These are phyloP conservation scores for Kazachstania bromeliacearum DNA, from an alignment of 805 yeast genomes.

Conservation along the genomic window DNA sequence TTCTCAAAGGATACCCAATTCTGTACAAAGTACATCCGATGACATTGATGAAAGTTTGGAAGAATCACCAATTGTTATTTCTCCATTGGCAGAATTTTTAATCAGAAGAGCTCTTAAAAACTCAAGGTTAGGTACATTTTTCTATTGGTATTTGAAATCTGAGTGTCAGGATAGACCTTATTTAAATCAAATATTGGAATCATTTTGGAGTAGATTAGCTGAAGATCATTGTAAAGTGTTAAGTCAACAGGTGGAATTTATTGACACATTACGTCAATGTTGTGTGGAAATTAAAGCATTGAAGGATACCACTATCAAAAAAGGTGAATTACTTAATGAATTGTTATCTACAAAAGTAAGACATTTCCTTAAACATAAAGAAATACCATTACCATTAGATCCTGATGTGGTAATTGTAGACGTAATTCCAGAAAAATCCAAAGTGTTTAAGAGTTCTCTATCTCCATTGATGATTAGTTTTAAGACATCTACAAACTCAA, in stretches of 20 bases:
- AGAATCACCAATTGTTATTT: constrained; percentile 23
- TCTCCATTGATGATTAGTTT: constrained; percentile 81
- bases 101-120: constrained; percentile 62
- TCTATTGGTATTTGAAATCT: constrained; percentile 88
- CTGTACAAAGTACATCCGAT: constrained; percentile 5
- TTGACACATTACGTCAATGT: constrained; percentile 52
- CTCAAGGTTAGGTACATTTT: constrained; percentile 62
- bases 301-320: constrained; percentile 71
- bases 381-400: constrained; percentile 71
- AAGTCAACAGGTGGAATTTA: constrained; percentile 57
- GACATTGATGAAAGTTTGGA: constrained; percentile 5
- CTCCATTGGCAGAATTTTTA: constrained; percentile 67
- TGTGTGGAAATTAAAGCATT: constrained; percentile 54
- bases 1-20: constrained; percentile 11
- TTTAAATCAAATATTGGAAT: constrained; percentile 40
- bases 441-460: constrained; percentile 84
- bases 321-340: constrained; percentile 56
- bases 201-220: constrained; percentile 33
- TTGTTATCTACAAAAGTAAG: constrained; percentile 31
- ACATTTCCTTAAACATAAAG: constrained; percentile 34
- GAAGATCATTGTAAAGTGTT: constrained; percentile 25
- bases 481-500: constrained; percentile 42
- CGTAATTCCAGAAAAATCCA: constrained; percentile 64
- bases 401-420: constrained; percentile 71
- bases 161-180: constrained; percentile 64